phyloP scores from a whole-genome alignment of 345 rosid genomes.

The Corymbia maculata region DNA sequence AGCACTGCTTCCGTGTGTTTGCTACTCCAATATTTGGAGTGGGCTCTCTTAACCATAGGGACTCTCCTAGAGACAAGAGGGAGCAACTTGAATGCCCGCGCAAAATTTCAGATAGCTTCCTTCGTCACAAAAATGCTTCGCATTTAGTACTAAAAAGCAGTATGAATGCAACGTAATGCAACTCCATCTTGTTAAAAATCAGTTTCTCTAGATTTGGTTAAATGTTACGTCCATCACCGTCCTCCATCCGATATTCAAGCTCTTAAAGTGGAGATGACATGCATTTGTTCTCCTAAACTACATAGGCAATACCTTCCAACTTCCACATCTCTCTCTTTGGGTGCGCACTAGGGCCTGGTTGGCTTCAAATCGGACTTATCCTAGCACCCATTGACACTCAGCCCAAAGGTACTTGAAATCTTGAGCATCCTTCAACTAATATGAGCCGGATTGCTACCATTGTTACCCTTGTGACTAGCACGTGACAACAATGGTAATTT shows the following conservation, averaged over 20 bases:
- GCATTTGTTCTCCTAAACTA: too few species aligned
- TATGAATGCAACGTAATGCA: background rate
- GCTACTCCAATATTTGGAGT: background rate
- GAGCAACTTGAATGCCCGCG: background rate
- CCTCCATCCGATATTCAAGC: background rate
- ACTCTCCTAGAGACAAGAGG: background rate
- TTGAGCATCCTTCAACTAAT: too few species aligned
- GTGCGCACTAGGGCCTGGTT: background rate
- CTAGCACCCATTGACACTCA: background rate
- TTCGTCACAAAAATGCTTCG: background rate
- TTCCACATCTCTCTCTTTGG: background rate
- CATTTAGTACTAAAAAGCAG: background rate
- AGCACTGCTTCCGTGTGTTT: background rate
- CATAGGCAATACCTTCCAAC: too few species aligned
- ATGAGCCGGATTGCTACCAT: too few species aligned
- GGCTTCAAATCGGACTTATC: background rate
- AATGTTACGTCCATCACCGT: background rate
- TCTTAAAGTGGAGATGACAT: too few species aligned
- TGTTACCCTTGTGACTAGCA: too few species aligned
- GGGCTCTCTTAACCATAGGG: background rate
- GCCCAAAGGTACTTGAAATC: too few species aligned
- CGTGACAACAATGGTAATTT: too few species aligned
- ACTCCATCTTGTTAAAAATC: background rate
- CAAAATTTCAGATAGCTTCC: background rate
- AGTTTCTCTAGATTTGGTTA: background rate